Base-by-base conservation (phyloP, 2,329 filamentous ascomycete genomes). In the Thelonectria rubi region DNA sequence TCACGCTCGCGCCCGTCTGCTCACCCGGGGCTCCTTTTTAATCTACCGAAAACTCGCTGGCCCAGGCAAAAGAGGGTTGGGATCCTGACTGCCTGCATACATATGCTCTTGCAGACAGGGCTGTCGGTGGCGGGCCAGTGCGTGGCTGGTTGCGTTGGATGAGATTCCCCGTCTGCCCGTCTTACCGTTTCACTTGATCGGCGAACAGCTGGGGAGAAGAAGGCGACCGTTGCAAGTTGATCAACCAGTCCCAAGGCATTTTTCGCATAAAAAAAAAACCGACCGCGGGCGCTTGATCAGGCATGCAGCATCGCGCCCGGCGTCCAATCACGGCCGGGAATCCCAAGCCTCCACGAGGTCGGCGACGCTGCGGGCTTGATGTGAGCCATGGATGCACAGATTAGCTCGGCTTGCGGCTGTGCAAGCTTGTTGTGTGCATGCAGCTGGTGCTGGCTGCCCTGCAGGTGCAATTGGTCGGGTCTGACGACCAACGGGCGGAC, bases 171-270 rank as follows among this genome's bases (percentile, higher is more conserved):
- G 32, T 11, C 9, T 34, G 32, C 3, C 32, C 32, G 32, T 24
- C 9, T 34, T 34, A 11, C 10, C 32, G 58, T 60, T 52, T 60
- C 49, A 46, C 62, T 51, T 49, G 18, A 58, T 62, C n/a, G 43
- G 43, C 55, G 52, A 65, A 56, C 60, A 43, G 43, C 50, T 59
- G 37, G 34, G 42, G 39, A 57, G 60, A 17, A n/a, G 14, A 37
- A 18, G 21, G 40, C 24, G 24, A 24, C 24, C 24, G 7, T 24
- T 24, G 24, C 7, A 24, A 24, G 7, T 24, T 24, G 24, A 24
- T 7, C 4, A 7, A 24, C 4, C 4, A 4, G 4, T 4, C 24
- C 5, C 49, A 49, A 53, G 58, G 53, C 48, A 52, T 42, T 52
- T 24, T 50, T 55, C 24, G 32, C 32, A 24, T 50, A 43, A 45